phyloP scores from a whole-genome alignment of 306 rosid species.

The Quercus robur region DNA sequence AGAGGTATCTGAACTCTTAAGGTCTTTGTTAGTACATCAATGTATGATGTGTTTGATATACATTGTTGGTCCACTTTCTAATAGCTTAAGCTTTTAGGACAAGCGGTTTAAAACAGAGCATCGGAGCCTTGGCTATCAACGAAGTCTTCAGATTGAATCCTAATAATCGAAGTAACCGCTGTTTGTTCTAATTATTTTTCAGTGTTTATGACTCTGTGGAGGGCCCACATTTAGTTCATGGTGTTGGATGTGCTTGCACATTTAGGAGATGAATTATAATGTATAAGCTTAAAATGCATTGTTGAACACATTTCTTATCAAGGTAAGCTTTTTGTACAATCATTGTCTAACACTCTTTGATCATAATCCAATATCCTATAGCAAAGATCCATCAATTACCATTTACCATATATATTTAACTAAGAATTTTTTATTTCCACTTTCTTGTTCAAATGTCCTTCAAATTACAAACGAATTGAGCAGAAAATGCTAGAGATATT shows the following conservation, averaged over 20 bases:
- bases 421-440: background rate
- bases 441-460: background rate
- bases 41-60: background rate
- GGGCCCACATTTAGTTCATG: background rate
- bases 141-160: background rate
- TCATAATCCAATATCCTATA: background rate
- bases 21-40: background rate
- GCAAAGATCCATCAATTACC: background rate
- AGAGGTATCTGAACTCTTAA: background rate
- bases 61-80: background rate
- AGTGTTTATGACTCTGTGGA: background rate
- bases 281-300: background rate
- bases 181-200: background rate
- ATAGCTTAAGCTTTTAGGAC: background rate
- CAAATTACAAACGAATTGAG: background rate
- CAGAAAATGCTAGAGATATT: background rate
- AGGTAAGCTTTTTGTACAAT: background rate
- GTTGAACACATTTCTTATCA: background rate
- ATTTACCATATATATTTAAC: background rate
- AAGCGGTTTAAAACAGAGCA: background rate
- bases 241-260: background rate
- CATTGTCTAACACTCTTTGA: background rate
- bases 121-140: background rate
- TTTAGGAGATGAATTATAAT: background rate
- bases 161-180: background rate